Conservation (phyloP, 1,284 basidiomycete genomes). For the Papiliotrema terrestris region DNA sequence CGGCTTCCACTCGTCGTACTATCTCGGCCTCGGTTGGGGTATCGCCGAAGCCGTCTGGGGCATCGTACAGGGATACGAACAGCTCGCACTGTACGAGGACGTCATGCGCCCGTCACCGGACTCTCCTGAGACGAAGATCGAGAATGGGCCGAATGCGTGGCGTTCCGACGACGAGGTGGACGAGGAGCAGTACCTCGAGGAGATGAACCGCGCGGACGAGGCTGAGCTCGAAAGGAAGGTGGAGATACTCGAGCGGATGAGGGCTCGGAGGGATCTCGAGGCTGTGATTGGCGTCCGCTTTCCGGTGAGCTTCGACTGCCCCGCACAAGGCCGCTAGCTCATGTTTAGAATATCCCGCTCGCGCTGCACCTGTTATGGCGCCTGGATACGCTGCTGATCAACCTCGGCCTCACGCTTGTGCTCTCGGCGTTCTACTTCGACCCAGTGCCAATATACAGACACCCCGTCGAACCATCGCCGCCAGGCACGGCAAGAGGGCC, state of each 20-base stretch:
- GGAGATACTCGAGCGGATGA: slow-evolving; percentile 43
- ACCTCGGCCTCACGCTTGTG: slow-evolving; percentile 49
- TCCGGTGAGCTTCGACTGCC: slow-evolving; percentile 27
- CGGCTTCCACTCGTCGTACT: slow-evolving; percentile 47
- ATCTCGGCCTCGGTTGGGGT: slow-evolving; percentile 48
- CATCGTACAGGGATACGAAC: slow-evolving; percentile 46
- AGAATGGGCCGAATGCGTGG: background rate
- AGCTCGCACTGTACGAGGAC: slow-evolving; percentile 44
- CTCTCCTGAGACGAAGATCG: slow-evolving; percentile 2
- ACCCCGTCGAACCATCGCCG: slow-evolving; percentile 6
- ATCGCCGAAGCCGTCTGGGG: slow-evolving; percentile 45
- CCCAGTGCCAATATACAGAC: slow-evolving; percentile 43
- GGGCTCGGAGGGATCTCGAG: slow-evolving; percentile 43
- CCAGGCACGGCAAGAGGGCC: background rate
- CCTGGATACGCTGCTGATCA: slow-evolving; percentile 48
- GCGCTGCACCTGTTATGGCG: slow-evolving; percentile 48
- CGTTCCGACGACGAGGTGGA: background rate
- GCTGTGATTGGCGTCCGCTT: slow-evolving; percentile 44
- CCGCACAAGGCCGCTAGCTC: background rate
- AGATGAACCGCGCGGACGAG: slow-evolving; percentile 29
- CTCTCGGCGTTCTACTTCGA: slow-evolving; percentile 47
- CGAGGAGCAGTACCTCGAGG: slow-evolving; percentile 13
- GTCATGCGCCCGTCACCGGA: slow-evolving; percentile 25
- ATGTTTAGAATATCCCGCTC: slow-evolving; percentile 42
- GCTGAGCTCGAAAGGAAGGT: slow-evolving; percentile 44